Base-by-base conservation (phyloP, 306 rosid genomes). In the Dryas alaskensis region DNA sequence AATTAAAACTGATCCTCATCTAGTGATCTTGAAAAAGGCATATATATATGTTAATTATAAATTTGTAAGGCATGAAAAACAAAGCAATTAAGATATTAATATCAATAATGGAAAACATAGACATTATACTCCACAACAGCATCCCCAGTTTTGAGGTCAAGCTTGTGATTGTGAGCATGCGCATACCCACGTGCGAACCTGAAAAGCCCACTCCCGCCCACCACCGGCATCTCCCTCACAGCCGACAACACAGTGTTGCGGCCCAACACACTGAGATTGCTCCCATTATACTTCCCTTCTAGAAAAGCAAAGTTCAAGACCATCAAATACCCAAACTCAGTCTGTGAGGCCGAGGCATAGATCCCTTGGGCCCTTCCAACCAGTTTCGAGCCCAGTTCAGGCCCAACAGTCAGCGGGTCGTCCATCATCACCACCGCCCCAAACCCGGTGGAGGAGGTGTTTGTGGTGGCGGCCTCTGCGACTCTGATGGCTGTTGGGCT, bases 131-230 rank as follows among this genome's bases (percentile, higher is more conserved):
- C 96, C n/a, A 86, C 90, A 1, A 83, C 22, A 40, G 90, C 90
- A 68, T 92, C 78, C 0, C 84, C 84, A 2, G 69, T 67, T 5
- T 22, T 40, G 5, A 6, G 0, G 55, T 92, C 69, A 0, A 81
- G 0, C 5, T 5, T 0, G 12, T 79, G 76, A 73, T 80, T 78
- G 48, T 46, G 83, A 2, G 90, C 91, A 12, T 31, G 83, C 60
- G 86, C 87, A 66, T 77, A 90, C 2, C 98, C 98, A 12, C 88
- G 88, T 0, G 96, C 96, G 40, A 90, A 92, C 44, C 89, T 81
- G 79, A 92, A 90, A 31, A 68, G 69, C 9, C 96, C 96, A 0
- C 84, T 90, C 0, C 96, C 92, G 51, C 97, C 97, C 4, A 91
- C 89, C 1, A 91, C 67, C 7, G 92, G 89, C 89, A 91, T 79